A percentile compares a stretch with the other conserved stretches of the same genome.
phyloP scores from a whole-genome alignment of 257 asterid species.

The Petrea volubilis region DNA sequence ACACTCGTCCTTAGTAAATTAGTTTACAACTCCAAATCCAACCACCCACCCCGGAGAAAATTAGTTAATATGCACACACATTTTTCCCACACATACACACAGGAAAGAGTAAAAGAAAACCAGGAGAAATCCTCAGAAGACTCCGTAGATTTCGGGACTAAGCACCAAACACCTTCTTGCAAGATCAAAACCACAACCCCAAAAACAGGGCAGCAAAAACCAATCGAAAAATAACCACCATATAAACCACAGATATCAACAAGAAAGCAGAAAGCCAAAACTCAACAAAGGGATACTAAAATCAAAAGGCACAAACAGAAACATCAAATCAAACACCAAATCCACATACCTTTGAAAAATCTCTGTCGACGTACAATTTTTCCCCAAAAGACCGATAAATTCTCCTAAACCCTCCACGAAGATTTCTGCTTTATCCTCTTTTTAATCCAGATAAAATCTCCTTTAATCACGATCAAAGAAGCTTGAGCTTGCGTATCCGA shows the following conservation, averaged over 20 bases:
- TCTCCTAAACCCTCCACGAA: not conserved
- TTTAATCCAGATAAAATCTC: not conserved
- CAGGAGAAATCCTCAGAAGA: too few relatives aligned
- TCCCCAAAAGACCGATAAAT: not conserved
- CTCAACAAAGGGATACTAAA: not conserved
- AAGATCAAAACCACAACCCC: not conserved
- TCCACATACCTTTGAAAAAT: slow-evolving; percentile 33
- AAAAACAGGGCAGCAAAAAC: not conserved
- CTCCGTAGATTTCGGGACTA: too few relatives aligned
- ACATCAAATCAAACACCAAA: not conserved
- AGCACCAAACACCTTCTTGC: not conserved
- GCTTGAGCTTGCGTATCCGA: not conserved
- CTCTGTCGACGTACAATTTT: not conserved
- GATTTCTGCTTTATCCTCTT: not conserved
- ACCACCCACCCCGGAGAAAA: too few relatives aligned
- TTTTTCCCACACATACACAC: too few relatives aligned
- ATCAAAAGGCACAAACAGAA: not conserved
- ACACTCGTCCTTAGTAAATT: too few relatives aligned
- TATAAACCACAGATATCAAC: not conserved
- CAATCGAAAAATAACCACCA: not conserved
- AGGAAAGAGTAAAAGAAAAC: too few relatives aligned
- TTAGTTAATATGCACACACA: too few relatives aligned
- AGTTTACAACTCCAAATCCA: too few relatives aligned
- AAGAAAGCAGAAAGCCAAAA: not conserved
- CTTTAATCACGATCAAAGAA: not conserved